Conservation (phyloP, 345 rosid species). For the Lenwebbia sp. region DNA sequence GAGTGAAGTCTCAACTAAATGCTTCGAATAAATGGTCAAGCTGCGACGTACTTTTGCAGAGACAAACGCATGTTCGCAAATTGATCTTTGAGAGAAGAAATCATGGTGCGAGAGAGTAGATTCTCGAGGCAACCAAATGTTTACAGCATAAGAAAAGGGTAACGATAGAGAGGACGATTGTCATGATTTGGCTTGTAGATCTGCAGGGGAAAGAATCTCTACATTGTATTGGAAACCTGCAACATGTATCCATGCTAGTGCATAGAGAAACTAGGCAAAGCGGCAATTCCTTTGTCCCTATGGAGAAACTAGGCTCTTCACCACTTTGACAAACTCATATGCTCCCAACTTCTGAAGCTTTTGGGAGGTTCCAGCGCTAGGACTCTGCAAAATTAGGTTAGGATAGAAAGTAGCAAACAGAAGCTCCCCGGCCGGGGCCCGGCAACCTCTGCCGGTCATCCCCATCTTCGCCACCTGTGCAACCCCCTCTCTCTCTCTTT, state of each 20-base stretch:
- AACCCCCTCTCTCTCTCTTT: too few relatives aligned
- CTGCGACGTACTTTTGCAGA: neutral
- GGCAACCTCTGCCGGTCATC: too few relatives aligned
- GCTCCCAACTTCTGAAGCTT: neutral
- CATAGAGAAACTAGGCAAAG: too few relatives aligned
- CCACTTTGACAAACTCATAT: neutral
- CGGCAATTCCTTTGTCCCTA: too few relatives aligned
- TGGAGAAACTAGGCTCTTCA: too few relatives aligned
- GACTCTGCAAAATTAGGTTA: neutral
- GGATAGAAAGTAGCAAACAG: neutral
- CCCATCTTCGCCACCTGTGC: too few relatives aligned
- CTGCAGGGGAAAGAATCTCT: neutral
- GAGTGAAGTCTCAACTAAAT: neutral
- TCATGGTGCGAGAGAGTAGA: neutral
- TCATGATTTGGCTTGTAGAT: neutral
- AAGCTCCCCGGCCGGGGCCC: neutral
- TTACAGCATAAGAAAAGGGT: neutral
- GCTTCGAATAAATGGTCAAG: neutral
- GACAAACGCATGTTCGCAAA: neutral
- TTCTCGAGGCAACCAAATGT: neutral
- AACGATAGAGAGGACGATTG: neutral
- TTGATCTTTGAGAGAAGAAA: neutral
- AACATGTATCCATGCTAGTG: neutral
- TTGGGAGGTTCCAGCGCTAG: neutral
- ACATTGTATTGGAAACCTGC: neutral